Base-by-base conservation (phyloP, 2,329 filamentous ascomycete species). In the Botryosphaeria agaves region DNA sequence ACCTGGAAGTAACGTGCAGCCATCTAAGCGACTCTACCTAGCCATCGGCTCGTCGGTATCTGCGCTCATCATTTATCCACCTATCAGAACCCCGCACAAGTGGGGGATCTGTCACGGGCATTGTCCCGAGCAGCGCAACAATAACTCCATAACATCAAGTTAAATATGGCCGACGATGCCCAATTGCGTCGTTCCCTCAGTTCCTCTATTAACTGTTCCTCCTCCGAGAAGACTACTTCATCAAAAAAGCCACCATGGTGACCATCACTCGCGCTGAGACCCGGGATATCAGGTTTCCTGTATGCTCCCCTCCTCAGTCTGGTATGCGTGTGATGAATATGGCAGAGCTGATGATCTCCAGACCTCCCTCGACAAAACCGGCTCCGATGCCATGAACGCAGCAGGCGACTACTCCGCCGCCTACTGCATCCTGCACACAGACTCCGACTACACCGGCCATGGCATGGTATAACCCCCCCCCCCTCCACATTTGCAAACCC, bases 361-460 rank as follows among this genome's bases (percentile, higher is more conserved):
- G 53, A 94, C 84, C n/a, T 93, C 84, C 24, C 72, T 94, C 36
- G 83, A 92, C 58, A 89, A 87, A 61, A 92, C 83, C n/a, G 84
- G 84, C 45, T 91, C 82, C 6, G 85, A 94, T 69, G 85, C 83
- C 47, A 94, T 93, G 85, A 93, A 94, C 49, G 79, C 81, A 3
- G 83, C 84, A 2, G 80, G 83, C 37, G 83, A 93, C 56, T 93
- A 93, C 59, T 92, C 83, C 2, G 68, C 84, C 8, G 84, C 85
- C n/a, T 94, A 93, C 63, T 92, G 83, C 53, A 87, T 93, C 45
- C 61, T 94, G 29, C 62, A 82, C 48, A 93, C 84, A 0, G 77
- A 91, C 49, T 76, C 77, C 1, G 49, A 66, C 7, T 67, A 67
- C 46, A 64, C 66, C 1, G 81, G 81, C 9, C 80, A 89, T 48